phyloP scores from a whole-genome alignment of 768 basidiomycete species.

The Phaeotremella skinneri region DNA sequence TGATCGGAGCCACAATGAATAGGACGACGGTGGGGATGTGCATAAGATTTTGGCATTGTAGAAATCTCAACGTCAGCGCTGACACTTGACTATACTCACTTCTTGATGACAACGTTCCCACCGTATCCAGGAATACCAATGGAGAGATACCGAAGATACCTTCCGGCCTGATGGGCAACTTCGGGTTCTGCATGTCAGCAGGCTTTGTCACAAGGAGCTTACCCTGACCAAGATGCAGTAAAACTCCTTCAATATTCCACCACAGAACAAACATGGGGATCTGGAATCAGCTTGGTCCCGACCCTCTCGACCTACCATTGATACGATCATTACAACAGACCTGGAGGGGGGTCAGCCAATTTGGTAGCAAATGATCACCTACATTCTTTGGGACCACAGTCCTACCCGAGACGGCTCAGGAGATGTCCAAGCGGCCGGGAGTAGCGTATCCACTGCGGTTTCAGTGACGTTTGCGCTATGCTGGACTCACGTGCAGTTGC shows the following conservation, averaged over 20 bases:
- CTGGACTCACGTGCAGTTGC: slow-evolving; percentile 60
- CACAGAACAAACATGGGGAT: slow-evolving; percentile 66
- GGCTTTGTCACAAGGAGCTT: background rate
- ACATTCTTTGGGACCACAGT: slow-evolving; percentile 85
- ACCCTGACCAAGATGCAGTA: slow-evolving; percentile 58
- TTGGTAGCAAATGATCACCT: slow-evolving; percentile 1
- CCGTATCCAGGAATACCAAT: slow-evolving; percentile 76
- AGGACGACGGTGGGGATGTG: slow-evolving; percentile 79
- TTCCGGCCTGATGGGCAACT: slow-evolving; percentile 70
- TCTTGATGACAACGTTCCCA: slow-evolving; percentile 60
- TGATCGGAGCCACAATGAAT: slow-evolving; percentile 77
- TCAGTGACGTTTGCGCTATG: background rate
- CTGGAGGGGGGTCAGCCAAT: slow-evolving; percentile 28
- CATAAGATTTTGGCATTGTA: slow-evolving; percentile 85
- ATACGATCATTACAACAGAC: slow-evolving; percentile 39
- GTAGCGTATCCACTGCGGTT: slow-evolving; percentile 71
- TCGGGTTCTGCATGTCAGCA: slow-evolving; percentile 64
- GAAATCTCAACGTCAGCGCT: slow-evolving; percentile 56
- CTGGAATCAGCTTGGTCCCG: background rate
- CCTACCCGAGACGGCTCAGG: slow-evolving; percentile 78
- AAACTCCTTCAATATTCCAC: slow-evolving; percentile 75
- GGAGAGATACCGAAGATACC: slow-evolving; percentile 73
- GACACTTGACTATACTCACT: slow-evolving; percentile 35
- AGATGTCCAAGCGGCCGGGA: slow-evolving; percentile 94
- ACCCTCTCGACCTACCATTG: slow-evolving; percentile 27